Evolutionary conservation across 805 yeast genomes (phyloP).

Genomic region (Zygosaccharomyces pseudorouxii): DNA sequence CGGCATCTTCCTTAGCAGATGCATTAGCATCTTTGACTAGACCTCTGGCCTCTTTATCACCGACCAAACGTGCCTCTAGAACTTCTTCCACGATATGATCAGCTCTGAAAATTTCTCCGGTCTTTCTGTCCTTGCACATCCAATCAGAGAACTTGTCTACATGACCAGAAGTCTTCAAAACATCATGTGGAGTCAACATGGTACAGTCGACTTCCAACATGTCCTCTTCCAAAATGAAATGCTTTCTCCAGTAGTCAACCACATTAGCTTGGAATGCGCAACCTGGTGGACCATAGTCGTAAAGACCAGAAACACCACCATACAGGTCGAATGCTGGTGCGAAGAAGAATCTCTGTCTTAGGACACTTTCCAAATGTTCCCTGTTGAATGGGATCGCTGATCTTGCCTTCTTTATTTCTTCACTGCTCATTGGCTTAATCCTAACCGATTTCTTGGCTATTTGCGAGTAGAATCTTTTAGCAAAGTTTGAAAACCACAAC

Average conservation of each 20-base stretch:
- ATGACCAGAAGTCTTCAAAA: slow-evolving; percentile 96
- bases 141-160: slow-evolving; percentile 98
- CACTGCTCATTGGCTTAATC: slow-evolving; percentile 32
- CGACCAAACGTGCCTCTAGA: slow-evolving; percentile 90
- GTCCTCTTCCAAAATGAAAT: slow-evolving; percentile 94
- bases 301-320: slow-evolving; percentile 97
- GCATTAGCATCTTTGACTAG: slow-evolving; percentile 46
- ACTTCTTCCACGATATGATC: slow-evolving; percentile 98
- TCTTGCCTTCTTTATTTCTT: slow-evolving; percentile 32
- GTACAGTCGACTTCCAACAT: slow-evolving; percentile 98
- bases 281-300: slow-evolving; percentile 99
- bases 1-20: slow-evolving; percentile 64
- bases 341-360: slow-evolving; percentile 93
- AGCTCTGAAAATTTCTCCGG: slow-evolving; percentile 98
- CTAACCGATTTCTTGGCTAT: slow-evolving; percentile 27
- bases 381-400: slow-evolving; percentile 55
- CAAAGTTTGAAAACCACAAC: slow-evolving; percentile 22
- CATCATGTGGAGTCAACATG: slow-evolving; percentile 96
- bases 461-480: slow-evolving; percentile 29
- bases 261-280: slow-evolving; percentile 97
- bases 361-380: slow-evolving; percentile 81
- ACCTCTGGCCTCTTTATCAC: slow-evolving; percentile 97
- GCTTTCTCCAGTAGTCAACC: slow-evolving; percentile 95
- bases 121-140: slow-evolving; percentile 95
- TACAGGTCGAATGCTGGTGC: slow-evolving; percentile 97